Conservation (phyloP, 495 filamentous ascomycete genomes). For the Barbatosphaeria neglecta region DNA sequence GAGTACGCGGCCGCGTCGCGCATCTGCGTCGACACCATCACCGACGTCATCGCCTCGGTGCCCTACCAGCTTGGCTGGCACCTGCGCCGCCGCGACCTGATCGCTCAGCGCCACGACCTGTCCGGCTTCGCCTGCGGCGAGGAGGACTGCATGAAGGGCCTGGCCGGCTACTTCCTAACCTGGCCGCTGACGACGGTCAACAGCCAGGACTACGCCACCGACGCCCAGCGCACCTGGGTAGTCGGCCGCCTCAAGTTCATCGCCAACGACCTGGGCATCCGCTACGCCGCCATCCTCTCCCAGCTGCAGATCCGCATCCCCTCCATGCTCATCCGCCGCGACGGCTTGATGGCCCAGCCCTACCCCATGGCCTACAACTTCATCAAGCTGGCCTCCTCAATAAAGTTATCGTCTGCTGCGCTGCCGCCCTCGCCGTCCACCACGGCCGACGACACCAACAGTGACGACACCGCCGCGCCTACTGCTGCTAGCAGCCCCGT, state of each 20-base stretch:
- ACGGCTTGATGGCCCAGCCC: conserved; percentile 24
- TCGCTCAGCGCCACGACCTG: conserved; percentile 7
- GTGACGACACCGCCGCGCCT: background rate
- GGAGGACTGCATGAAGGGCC: conserved; percentile 23
- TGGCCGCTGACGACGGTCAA: conserved; percentile 30
- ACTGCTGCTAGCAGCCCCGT: conserved; percentile 12
- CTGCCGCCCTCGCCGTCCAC: too few species aligned
- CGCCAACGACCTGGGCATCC: conserved; percentile 32
- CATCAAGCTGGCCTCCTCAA: conserved; percentile 17
- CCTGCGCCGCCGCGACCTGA: conserved; percentile 8
- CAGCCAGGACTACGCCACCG: conserved; percentile 36
- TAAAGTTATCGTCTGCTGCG: too few species aligned
- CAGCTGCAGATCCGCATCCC: conserved; percentile 37
- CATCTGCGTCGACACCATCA: conserved; percentile 29
- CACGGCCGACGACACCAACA: background rate
- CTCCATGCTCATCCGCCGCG: conserved; percentile 40
- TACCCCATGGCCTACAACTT: conserved; percentile 21
- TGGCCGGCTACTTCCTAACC: conserved; percentile 36
- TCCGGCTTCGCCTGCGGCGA: conserved; percentile 24
- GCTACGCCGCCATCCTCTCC: conserved; percentile 34
- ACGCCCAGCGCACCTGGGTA: conserved; percentile 35
- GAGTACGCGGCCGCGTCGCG: conserved; percentile 35
- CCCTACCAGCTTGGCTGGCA: conserved; percentile 43
- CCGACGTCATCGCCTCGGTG: conserved; percentile 38
- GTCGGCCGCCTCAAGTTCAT: conserved; percentile 34